Conservation (phyloP, 1,284 basidiomycete genomes). For the Heliocybe sulcata region DNA sequence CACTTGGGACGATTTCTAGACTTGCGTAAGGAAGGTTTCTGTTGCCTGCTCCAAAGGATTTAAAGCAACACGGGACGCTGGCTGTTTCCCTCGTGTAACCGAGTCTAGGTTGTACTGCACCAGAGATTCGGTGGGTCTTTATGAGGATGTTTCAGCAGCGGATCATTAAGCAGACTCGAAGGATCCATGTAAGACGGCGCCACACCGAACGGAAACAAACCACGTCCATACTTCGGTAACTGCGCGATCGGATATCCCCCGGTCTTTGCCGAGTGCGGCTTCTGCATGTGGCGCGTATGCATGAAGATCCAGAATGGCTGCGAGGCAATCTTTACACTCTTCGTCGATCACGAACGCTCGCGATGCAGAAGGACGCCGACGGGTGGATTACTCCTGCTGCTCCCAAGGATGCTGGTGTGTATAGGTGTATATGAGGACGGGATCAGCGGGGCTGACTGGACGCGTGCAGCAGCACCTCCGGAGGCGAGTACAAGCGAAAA, state of each 20-base stretch:
- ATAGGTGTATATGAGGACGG: not conserved
- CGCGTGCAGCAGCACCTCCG: conserved; percentile 1
- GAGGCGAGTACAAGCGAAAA: not conserved
- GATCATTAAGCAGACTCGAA: too few relatives aligned
- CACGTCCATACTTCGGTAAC: not conserved
- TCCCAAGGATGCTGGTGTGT: conserved; percentile 23
- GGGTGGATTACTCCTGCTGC: conserved; percentile 56
- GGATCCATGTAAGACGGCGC: too few relatives aligned
- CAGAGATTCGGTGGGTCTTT: too few relatives aligned
- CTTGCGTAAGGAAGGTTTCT: too few relatives aligned
- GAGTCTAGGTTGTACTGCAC: too few relatives aligned
- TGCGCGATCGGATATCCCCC: not conserved
- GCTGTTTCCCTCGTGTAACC: too few relatives aligned
- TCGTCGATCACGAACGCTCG: not conserved
- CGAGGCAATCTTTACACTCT: not conserved
- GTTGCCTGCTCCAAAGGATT: too few relatives aligned
- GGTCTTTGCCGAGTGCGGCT: not conserved
- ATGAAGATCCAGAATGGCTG: not conserved
- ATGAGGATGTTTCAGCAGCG: too few relatives aligned
- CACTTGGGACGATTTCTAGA: too few relatives aligned
- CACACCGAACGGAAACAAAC: too few relatives aligned
- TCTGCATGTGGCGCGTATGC: not conserved
- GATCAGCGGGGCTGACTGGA: not conserved
- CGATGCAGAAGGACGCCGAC: conserved; percentile 65
- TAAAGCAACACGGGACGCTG: too few relatives aligned